Conservation (phyloP, 192 early-diverging fungal genomes). For the Phlyctochytrium planicorne region DNA sequence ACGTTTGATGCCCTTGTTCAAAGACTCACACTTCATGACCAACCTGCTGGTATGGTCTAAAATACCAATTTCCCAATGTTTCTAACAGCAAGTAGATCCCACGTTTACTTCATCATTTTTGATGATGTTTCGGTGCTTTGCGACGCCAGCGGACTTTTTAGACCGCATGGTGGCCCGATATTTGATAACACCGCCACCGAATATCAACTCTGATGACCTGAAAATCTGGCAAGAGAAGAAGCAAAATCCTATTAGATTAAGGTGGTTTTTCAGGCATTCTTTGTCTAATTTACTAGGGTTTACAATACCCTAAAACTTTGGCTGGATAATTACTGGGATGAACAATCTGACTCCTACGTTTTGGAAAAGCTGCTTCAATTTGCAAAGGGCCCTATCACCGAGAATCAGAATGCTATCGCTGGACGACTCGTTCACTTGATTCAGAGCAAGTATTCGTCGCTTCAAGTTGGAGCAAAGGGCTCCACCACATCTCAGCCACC, state of each 20-base stretch:
- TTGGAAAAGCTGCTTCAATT: conserved; percentile 1
- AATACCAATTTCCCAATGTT: conserved; percentile 2
- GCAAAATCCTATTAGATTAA: conserved; percentile 74
- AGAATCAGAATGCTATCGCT: neutral
- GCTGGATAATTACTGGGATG: conserved; percentile 60
- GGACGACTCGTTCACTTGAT: conserved; percentile 6
- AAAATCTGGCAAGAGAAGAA: conserved; percentile 78
- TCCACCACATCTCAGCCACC: neutral
- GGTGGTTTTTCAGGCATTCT: conserved; percentile 12
- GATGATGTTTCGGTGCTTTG: conserved; percentile 90
- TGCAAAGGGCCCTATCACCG: conserved; percentile 4
- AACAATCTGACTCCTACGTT: conserved; percentile 1
- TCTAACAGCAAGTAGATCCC: conserved; percentile 61
- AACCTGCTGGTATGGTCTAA: conserved; percentile 38
- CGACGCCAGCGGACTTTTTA: conserved; percentile 69
- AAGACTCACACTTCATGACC: conserved; percentile 87
- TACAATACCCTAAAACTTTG: conserved; percentile 87
- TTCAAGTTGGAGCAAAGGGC: conserved; percentile 43
- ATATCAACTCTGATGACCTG: conserved; percentile 56
- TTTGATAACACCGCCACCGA: conserved; percentile 64
- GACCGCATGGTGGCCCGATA: conserved; percentile 71
- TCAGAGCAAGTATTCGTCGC: neutral
- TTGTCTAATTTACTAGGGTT: conserved; percentile 48
- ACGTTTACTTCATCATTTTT: conserved; percentile 82
- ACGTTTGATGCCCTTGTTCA: conserved; percentile 83